Percentiles rank a stretch among this genome's conserved stretches.
Evolutionary conservation across 768 basidiomycete species (phyloP).

Genomic region (Lentinula boryana): DNA sequence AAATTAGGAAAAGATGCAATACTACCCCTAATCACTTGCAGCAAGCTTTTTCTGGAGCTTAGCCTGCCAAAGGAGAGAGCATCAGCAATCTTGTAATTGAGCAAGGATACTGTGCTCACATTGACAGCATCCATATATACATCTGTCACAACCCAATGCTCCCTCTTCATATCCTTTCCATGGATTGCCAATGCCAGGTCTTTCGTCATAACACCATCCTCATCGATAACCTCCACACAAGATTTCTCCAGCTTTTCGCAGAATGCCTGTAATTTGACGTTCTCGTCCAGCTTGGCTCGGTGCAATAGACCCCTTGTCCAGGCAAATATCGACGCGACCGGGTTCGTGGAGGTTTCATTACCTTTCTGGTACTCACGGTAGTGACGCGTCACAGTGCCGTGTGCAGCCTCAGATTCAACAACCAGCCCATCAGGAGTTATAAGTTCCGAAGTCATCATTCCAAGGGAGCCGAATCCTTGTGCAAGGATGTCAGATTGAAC

Average conservation of each 20-base stretch:
- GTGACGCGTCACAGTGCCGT: slow-evolving; percentile 95
- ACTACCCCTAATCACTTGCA: neutral
- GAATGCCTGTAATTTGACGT: slow-evolving; percentile 67
- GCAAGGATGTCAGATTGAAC: slow-evolving; percentile 92
- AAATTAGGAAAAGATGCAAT: neutral
- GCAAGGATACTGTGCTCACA: slow-evolving; percentile 34
- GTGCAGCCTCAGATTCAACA: slow-evolving; percentile 95
- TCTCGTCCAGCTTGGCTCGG: slow-evolving; percentile 88
- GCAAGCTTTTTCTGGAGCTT: neutral
- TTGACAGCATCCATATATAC: slow-evolving; percentile 92
- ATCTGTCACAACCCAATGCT: slow-evolving; percentile 84
- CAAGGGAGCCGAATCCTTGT: slow-evolving; percentile 93
- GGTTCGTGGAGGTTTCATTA: slow-evolving; percentile 96
- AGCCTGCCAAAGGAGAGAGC: neutral
- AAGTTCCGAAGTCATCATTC: slow-evolving; percentile 98
- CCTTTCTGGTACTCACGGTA: slow-evolving; percentile 98
- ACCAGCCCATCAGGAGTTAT: slow-evolving; percentile 91
- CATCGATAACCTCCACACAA: slow-evolving; percentile 88
- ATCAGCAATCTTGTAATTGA: neutral
- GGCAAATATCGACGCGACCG: slow-evolving; percentile 96
- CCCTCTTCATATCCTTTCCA: slow-evolving; percentile 11
- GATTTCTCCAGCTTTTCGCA: slow-evolving; percentile 76
- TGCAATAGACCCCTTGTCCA: slow-evolving; percentile 96
- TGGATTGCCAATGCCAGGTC: slow-evolving; percentile 87
- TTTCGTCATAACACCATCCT: slow-evolving; percentile 93